Conservation (phyloP, 805 yeast genomes). For the Candida morakotiae region DNA sequence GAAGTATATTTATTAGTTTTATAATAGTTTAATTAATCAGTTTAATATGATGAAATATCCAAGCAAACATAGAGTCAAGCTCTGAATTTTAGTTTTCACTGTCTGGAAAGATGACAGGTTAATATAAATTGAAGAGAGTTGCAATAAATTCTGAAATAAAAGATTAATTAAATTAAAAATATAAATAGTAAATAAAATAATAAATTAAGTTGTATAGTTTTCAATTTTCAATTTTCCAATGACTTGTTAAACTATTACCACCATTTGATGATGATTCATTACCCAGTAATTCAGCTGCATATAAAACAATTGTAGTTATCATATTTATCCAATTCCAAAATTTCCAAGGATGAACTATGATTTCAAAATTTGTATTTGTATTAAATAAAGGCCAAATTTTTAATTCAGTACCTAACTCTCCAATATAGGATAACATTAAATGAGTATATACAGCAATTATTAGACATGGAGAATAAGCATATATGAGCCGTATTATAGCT, state of each 20-base stretch:
- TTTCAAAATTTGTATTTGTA: conserved; percentile 20
- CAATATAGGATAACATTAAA: conserved; percentile 83
- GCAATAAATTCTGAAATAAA: conserved; percentile 41
- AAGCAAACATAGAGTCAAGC: conserved; percentile 90
- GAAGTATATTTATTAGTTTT: conserved; percentile 14
- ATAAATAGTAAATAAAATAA: not conserved
- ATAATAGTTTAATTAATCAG: conserved; percentile 1
- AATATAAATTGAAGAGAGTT: conserved; percentile 61
- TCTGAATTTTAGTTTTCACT: conserved; percentile 53
- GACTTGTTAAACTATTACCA: conserved; percentile 36
- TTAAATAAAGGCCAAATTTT: conserved; percentile 60
- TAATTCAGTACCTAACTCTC: conserved; percentile 62
- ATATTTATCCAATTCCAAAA: conserved; percentile 98
- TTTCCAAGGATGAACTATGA: conserved; percentile 72
- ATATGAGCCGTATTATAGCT: conserved; percentile 45
- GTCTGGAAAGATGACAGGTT: conserved; percentile 46
- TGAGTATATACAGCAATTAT: conserved; percentile 95
- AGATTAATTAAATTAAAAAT: conserved; percentile 2
- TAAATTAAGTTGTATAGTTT: not conserved
- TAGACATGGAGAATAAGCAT: conserved; percentile 90
- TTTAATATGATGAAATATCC: conserved; percentile 61
- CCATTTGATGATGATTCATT: conserved; percentile 25
- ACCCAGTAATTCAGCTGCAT: conserved; percentile 69
- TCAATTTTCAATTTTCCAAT: conserved; percentile 34
- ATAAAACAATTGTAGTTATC: conserved; percentile 72